phyloP scores from a whole-genome alignment of 208 protist species.

The Kentomonas sorsogonicus region DNA sequence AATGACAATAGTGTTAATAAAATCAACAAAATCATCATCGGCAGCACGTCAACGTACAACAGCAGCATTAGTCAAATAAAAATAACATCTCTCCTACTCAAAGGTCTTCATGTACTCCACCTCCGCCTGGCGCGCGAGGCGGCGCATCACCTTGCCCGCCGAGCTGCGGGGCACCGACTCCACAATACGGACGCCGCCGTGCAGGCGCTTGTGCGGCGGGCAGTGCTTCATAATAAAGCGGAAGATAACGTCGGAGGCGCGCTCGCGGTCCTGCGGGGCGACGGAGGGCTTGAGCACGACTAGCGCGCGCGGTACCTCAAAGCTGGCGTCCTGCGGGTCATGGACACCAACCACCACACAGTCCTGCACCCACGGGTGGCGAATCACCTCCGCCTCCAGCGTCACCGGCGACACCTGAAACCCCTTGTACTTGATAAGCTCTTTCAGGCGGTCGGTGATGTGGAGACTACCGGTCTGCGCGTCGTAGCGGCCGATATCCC shows the following conservation, averaged over 20 bases:
- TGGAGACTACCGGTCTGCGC: slow-evolving; percentile 23
- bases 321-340: slow-evolving; percentile 34
- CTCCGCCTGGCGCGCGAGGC: slow-evolving; percentile 27
- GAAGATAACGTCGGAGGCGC: slow-evolving; percentile 36
- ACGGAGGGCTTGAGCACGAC: slow-evolving; percentile 42
- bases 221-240: slow-evolving; percentile 30
- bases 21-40: slow-evolving; percentile 1
- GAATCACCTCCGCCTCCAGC: slow-evolving; percentile 59
- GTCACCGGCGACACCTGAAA: slow-evolving; percentile 84
- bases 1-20: slow-evolving; percentile 9
- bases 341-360: slow-evolving; percentile 59
- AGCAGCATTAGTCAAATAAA: neutral
- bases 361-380: slow-evolving; percentile 58
- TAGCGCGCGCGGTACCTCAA: slow-evolving; percentile 66
- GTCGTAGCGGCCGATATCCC: slow-evolving; percentile 65
- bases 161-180: slow-evolving; percentile 50
- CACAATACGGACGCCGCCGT: slow-evolving; percentile 62
- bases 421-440: slow-evolving; percentile 90
- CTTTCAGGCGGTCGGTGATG: slow-evolving; percentile 80
- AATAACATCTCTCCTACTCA: neutral
- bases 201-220: slow-evolving; percentile 67
- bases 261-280: slow-evolving; percentile 20
- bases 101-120: slow-evolving; percentile 22
- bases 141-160: slow-evolving; percentile 75
- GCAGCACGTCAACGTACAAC: neutral